Base-by-base conservation (phyloP, 2,329 filamentous ascomycete species). In the Penicillium capsulatum region DNA sequence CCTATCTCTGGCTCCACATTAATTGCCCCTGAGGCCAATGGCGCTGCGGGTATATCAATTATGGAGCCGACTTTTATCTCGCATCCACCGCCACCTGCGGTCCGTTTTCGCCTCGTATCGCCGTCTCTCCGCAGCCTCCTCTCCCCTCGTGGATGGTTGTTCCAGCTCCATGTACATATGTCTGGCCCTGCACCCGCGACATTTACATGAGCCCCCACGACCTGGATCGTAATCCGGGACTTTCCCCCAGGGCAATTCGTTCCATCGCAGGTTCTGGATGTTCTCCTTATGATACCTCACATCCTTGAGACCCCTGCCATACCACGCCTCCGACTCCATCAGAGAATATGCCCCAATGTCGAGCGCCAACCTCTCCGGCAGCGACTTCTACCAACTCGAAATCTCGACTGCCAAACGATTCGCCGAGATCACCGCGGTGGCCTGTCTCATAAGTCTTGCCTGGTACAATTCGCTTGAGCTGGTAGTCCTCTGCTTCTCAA, bases 391-490 rank as follows among this genome's bases (percentile, higher is more conserved):
- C 34, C 15, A 48, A 15, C 34, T 43, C 38, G 43, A 38, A 41
- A 45, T 45, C 13, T 39, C 43, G 20, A 17, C 13, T 14, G 15
- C 26, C 26, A 31, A 33, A 14, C 9, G 24, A 13, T 38, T 52
- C 16, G 40, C 49, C 15, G 43, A 44, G 32, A 36, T 20, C 14
- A 54, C 45, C 15, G 32, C 32, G 15, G 36, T 51, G 22, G 42
- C 51, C 4, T 52, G 44, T 9, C 37, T 75, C 40, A 63, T 69
- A 14, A 66, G 58, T 2, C 59, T 74, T 34, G 59, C 70, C 13
- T 67, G 68, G 61, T 75, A 74, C 50, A 74, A 73, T 45, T 66
- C 67, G 17, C 40, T 72, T 22, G 72, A 74, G 44, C 59, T 75
- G 17, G 57, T 68, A 31, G 58, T 73, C 24, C 64, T 73, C 38